Conservation (phyloP, 1,139 yeast genomes). For the Geotrichum bryndzae region DNA sequence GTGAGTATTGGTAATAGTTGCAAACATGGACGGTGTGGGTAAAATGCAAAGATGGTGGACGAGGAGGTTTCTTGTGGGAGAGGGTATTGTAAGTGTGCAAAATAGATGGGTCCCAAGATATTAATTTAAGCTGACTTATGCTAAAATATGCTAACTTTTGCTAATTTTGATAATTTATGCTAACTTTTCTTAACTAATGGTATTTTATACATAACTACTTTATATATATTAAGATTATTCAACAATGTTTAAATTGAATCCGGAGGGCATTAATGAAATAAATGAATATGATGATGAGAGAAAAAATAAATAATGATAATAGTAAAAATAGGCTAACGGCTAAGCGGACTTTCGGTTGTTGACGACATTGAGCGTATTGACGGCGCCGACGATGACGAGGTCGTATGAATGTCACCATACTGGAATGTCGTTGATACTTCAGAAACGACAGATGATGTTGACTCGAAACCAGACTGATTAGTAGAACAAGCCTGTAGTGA, state of each 20-base stretch:
- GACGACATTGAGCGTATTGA: constrained; percentile 7
- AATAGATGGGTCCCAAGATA: neutral
- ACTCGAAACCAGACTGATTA: neutral
- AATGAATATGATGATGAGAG: neutral
- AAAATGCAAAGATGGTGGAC: neutral
- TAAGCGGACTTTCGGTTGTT: neutral
- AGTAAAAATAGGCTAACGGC: neutral
- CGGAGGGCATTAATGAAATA: neutral
- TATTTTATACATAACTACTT: too few relatives aligned
- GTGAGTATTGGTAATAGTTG: constrained; percentile 29
- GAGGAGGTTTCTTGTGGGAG: too few relatives aligned
- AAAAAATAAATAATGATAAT: neutral
- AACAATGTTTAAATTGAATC: too few relatives aligned
- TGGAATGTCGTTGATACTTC: constrained; percentile 7
- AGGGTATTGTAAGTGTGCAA: neutral
- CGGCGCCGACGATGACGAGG: constrained; percentile 6
- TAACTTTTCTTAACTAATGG: too few relatives aligned
- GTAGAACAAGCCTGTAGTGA: constrained; percentile 5
- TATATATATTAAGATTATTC: too few relatives aligned
- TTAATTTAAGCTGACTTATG: neutral
- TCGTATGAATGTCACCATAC: constrained; percentile 4
- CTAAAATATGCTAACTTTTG: too few relatives aligned
- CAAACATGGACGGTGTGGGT: neutral
- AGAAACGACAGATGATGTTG: neutral
- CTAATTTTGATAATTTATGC: too few relatives aligned